A percentile compares a stretch with the other conserved stretches of the same genome.
Evolutionary conservation across 1,284 basidiomycete species (phyloP).

Genomic region (Phlebopus sp.): DNA sequence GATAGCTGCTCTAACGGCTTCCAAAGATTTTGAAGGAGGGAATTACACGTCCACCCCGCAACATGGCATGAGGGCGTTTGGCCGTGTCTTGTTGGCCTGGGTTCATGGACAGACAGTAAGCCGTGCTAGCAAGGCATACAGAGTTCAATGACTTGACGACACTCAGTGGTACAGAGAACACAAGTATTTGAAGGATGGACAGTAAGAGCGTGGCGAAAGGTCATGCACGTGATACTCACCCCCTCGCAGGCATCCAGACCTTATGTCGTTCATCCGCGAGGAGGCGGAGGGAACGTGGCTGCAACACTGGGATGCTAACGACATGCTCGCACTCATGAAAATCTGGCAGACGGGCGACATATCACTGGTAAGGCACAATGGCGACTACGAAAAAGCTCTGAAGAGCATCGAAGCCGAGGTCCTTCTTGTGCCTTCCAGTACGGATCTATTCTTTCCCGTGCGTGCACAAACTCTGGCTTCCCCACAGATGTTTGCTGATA

Average conservation of each 20-base stretch:
- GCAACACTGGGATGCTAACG: slow-evolving; percentile 53
- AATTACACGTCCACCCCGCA: slow-evolving; percentile 48
- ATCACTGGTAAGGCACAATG: slow-evolving; percentile 43
- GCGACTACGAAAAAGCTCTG: slow-evolving; percentile 41
- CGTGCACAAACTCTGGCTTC: slow-evolving; percentile 10
- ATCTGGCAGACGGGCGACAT: slow-evolving; percentile 59
- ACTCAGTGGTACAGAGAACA: slow-evolving; percentile 54
- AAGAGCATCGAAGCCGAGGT: slow-evolving; percentile 47
- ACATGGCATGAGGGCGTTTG: slow-evolving; percentile 51
- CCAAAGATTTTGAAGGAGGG: slow-evolving; percentile 53
- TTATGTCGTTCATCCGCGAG: slow-evolving; percentile 49
- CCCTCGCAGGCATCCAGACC: slow-evolving; percentile 38
- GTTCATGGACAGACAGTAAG: slow-evolving; percentile 51
- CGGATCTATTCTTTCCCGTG: slow-evolving; percentile 56
- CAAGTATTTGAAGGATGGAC: slow-evolving; percentile 41
- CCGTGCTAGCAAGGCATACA: neutral
- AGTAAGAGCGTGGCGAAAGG: slow-evolving; percentile 24
- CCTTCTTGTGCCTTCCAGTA: slow-evolving; percentile 57
- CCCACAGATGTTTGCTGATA: neutral
- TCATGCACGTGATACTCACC: neutral
- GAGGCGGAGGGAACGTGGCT: slow-evolving; percentile 48
- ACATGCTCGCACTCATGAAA: slow-evolving; percentile 48
- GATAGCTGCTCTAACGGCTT: slow-evolving; percentile 49
- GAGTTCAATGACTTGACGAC: neutral
- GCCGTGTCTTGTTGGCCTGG: slow-evolving; percentile 54